Base-by-base conservation (phyloP, 163 green algal genomes). In the Picocystis sp. region DNA sequence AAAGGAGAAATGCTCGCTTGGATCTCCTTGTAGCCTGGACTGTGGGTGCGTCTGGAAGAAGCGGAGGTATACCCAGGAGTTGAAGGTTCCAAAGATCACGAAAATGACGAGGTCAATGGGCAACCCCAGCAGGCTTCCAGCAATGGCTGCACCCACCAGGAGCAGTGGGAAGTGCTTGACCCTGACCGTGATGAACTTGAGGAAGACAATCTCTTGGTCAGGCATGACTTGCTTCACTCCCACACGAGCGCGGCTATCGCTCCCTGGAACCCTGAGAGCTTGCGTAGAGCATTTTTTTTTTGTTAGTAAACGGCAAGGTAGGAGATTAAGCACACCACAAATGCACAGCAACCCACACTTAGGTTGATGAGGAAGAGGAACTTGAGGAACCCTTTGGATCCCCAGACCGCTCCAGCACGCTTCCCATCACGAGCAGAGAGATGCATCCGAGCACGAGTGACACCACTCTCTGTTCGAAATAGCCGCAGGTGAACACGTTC, bases 211-310 rank as follows among this genome's bases (percentile, higher is more conserved):
- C 35, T 89, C 82, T 17, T 76, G 81, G 33, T 89, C 76, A 2
- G 67, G 67, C 53, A 87, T 78, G 2, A 84, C 64, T 61, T 92
- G 82, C 67, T 92, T 92, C 0, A 93, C 49, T 1, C 73, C 79
- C 24, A 93, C 82, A 93, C 62, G 45, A 90, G 61, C 0, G 60
- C 83, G 1, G 74, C 75, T 22, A 81, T 24, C 3, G 82, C 58
- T 19, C 75, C 81, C 44, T 92, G 78, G 51, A 93, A 93, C 3
- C 81, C 81, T 21, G 34, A 63, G 41, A 91, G 73, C 44, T 81
- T 56, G 1, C 45, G 49, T 84, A 88, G 38, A 76, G 29, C 57
- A 66, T 69, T 13, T 52, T 45, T 13, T 73, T 45, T 11, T 66
- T n/a, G n/a, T n/a, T n/a, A 17, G 1, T 22, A 23, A 8, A 50